These are phyloP conservation scores for Nakazawaea ernobii DNA, from an alignment of 805 yeast genomes.

Conservation along the genomic window DNA sequence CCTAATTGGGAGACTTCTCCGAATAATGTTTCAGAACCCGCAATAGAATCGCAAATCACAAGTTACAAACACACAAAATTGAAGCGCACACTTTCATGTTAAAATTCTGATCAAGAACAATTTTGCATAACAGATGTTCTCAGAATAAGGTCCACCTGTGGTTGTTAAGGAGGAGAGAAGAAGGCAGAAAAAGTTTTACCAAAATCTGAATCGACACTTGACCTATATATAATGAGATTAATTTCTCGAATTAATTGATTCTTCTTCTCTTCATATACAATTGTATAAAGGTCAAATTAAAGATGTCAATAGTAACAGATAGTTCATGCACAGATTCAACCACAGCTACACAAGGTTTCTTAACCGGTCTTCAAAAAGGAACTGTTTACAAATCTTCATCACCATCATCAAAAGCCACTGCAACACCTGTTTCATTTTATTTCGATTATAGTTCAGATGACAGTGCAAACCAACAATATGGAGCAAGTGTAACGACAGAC, in stretches of 20 bases:
- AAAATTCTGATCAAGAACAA: no score
- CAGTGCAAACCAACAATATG: not conserved
- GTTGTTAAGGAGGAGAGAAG: no score
- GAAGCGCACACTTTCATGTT: no score
- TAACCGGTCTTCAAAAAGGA: conserved; percentile 4
- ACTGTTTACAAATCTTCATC: not conserved
- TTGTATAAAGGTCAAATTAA: not conserved
- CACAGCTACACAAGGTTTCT: not conserved
- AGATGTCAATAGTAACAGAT: conserved; percentile 7
- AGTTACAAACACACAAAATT: no score
- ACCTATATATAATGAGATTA: no score
- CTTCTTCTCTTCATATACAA: not conserved
- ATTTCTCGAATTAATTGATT: not conserved
- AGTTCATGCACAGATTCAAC: not conserved
- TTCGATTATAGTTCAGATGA: conserved; percentile 1
- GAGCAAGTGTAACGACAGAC: not conserved
- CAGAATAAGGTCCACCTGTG: no score
- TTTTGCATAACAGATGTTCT: no score
- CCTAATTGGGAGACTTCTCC: not conserved
- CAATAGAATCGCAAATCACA: no score
- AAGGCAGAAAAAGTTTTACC: no score
- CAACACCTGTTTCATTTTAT: not conserved
- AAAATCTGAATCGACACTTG: no score
- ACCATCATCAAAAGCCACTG: not conserved
- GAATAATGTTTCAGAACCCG: no score